These are phyloP conservation scores for Royoungia palumana DNA, from an alignment of 768 basidiomycete species.

Conservation along the genomic window DNA sequence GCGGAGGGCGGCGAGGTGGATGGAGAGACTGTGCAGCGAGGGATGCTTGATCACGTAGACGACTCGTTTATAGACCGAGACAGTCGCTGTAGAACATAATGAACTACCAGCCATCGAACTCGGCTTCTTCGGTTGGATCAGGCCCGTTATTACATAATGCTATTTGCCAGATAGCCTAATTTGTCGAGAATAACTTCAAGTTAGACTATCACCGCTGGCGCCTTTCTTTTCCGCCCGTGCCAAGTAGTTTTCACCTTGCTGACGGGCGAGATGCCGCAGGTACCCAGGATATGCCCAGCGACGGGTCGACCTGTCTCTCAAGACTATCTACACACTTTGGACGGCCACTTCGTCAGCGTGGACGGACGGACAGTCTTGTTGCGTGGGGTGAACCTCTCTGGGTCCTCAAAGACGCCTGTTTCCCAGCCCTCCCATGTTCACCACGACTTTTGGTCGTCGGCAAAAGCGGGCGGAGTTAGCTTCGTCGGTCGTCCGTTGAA, in stretches of 20 bases:
- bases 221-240: not conserved
- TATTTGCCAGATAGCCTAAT: no score
- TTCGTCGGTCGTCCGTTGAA: constrained; percentile 80
- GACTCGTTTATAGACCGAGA: no score
- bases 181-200: no score
- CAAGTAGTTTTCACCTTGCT: not conserved
- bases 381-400: constrained; percentile 91
- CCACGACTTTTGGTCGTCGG: constrained; percentile 82
- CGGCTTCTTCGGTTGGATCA: no score
- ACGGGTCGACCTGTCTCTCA: constrained; percentile 14
- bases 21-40: constrained; percentile 9
- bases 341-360: constrained; percentile 70
- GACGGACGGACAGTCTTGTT: constrained; percentile 75
- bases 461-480: constrained; percentile 61
- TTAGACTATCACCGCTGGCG: no score
- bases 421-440: constrained; percentile 63
- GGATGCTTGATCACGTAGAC: constrained; percentile 26
- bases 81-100: no score
- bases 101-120: no score
- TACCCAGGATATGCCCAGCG: constrained; percentile 16
- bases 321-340: constrained; percentile 61
- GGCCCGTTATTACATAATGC: no score
- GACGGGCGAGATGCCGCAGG: constrained; percentile 18
- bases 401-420: constrained; percentile 80
- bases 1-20: constrained; percentile 1